Base-by-base conservation (phyloP, 352 stramenopile species). In the Phytophthora citricola region DNA sequence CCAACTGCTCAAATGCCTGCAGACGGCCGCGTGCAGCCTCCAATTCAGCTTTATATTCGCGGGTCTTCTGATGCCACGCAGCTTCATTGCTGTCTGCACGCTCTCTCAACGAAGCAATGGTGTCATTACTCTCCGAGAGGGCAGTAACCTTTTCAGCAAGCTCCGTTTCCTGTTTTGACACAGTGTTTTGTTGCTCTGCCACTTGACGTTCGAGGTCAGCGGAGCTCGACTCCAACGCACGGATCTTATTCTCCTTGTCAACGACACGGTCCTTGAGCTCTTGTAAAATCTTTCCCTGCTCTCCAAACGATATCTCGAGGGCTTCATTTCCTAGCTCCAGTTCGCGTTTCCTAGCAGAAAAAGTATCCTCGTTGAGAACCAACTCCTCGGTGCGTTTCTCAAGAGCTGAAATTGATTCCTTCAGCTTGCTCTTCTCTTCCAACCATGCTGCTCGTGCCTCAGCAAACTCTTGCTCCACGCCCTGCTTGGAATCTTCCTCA, bases 1-100 rank as follows among this genome's bases (percentile, higher is more conserved):
- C 34, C 22, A 73, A 55, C 46, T 76, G 71, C 45, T 82, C 66
- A 10, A 78, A 66, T 27, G 64, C 76, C 53, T 80, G 61, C 36
- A 75, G 46, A 22, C 62, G 63, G 24, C 56, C 63, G 17, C 59
- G 43, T 20, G 65, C 48, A 9, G 69, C 43, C 39, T 79, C 69
- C 27, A 84, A 24, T 24, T 79, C 63, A 44, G 63, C 66, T 61
- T 75, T 66, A 53, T 69, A 66, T 20, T 78, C 53, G 11, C 36
- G 39, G 20, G 8, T 32, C 36, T 69, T 76, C 11, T 58, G 15
- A 45, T 64, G 51, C 67, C 53, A 71, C 7, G 17, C 43, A 41
- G 54, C 46, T 65, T 79, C 54, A 22, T 63, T n/a, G 15, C 41
- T 63, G 11, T 58, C 44, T 27, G 41, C n/a, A 52, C 29, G 51